Evolutionary conservation across 2,329 filamentous ascomycete species (phyloP), one percentile per base, ranked within the genome.

Genomic region (Fusarium avenaceum): DNA sequence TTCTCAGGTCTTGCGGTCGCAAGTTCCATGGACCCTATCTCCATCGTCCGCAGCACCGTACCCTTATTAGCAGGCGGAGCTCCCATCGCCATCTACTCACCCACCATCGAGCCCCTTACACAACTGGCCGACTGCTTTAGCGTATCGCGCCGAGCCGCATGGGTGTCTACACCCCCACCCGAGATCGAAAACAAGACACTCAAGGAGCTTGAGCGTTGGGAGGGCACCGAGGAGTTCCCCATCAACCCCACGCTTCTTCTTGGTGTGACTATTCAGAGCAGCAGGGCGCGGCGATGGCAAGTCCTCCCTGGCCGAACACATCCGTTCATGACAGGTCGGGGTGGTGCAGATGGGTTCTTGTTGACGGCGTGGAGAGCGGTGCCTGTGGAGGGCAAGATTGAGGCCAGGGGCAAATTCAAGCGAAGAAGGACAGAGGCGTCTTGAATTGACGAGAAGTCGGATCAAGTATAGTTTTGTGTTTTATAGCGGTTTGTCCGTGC

Each of bases 281-380:
- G 90, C 47, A 85, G 93, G 15, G 90, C 92, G 7, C 86, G 92
- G 65, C 85, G 88, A 53, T 98, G 93, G 92, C 96, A 99, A 82
- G 94, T 97, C 3, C 79, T 99, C 46, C 96, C 96, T 0, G 92
- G 93, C 1, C 84, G 96, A 54, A 98, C 96, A 52, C 96, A 99
- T 81, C 96, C 96, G 8, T 80, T 96, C 56, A 99, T 99, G 96
- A 97, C 92, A 62, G 89, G 89, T 38, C 86, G 87, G 40, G 96
- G 96, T 20, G 95, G 95, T 1, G 89, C 93, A 0, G 95, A 98
- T 75, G 96, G 96, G 0, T 99, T 93, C 77, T 77, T 99, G 5
- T 94, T 98, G 71, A 95, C 93, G 28, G 95, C 87, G 0, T 92
- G 91, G 76, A 87, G 90, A 70, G 93, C 96, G 1, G 81, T 95